Percentiles rank a stretch among this genome's conserved stretches.
Evolutionary conservation across 2,329 filamentous ascomycete genomes (phyloP).

Genomic region (Alternaria atra): DNA sequence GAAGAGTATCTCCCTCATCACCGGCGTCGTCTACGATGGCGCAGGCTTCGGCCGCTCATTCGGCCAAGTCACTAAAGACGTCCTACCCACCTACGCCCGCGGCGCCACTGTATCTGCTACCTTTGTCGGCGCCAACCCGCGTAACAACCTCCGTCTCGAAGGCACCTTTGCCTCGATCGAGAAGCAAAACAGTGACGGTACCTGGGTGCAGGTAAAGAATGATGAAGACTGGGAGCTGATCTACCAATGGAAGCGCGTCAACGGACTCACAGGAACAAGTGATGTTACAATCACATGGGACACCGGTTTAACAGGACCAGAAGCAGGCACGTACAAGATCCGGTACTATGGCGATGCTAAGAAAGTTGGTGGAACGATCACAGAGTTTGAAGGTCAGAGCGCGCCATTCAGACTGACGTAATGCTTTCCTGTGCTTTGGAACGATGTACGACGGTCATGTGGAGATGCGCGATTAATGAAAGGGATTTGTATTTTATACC

Average conservation of each 20-base stretch:
- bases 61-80: slow-evolving; percentile 69
- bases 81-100: slow-evolving; percentile 64
- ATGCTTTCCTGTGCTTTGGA: background rate
- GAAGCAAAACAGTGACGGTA: slow-evolving; percentile 58
- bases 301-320: slow-evolving; percentile 60
- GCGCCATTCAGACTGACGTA: slow-evolving; percentile 29
- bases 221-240: slow-evolving; percentile 87
- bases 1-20: slow-evolving; percentile 80
- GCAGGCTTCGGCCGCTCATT: slow-evolving; percentile 72
- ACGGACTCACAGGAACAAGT: slow-evolving; percentile 74
- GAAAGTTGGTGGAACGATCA: slow-evolving; percentile 68
- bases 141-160: slow-evolving; percentile 84
- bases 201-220: slow-evolving; percentile 73
- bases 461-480: background rate
- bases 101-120: slow-evolving; percentile 71
- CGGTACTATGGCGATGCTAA: slow-evolving; percentile 88
- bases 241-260: slow-evolving; percentile 80
- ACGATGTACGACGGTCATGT: background rate
- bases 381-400: slow-evolving; percentile 61
- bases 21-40: slow-evolving; percentile 77
- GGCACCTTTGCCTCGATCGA: slow-evolving; percentile 82
- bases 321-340: slow-evolving; percentile 75
- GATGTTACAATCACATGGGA: slow-evolving; percentile 85
- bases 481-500: background rate
- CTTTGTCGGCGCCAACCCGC: slow-evolving; percentile 88